phyloP scores from a whole-genome alignment of 371 early-diverging fungal species.

The Circinella umbellata region DNA sequence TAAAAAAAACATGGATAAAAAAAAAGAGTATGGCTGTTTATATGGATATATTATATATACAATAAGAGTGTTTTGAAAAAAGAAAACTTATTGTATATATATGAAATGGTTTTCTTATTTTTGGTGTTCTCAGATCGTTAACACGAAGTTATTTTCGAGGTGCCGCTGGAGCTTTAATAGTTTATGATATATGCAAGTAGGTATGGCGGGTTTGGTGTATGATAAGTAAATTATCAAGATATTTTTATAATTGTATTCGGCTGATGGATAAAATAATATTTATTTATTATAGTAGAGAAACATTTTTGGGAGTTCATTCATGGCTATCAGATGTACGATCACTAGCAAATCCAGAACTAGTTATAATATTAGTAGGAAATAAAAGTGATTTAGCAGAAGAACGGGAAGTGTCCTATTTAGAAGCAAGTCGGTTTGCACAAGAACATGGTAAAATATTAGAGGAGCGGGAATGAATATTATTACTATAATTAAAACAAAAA shows the following conservation, averaged over 20 bases:
- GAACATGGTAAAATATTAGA: conserved; percentile 52
- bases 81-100: too few species aligned
- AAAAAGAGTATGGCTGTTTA: too few species aligned
- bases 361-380: conserved; percentile 75
- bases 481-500: background rate
- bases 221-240: background rate
- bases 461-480: background rate
- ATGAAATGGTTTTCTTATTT: too few species aligned
- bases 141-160: conserved; percentile 78
- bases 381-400: conserved; percentile 67
- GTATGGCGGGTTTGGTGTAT: conserved; percentile 12
- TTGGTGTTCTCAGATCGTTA: conserved; percentile 54
- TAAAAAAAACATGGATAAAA: too few species aligned
- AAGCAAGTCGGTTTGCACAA: conserved; percentile 74
- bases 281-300: conserved; percentile 49
- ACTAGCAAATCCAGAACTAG: conserved; percentile 68
- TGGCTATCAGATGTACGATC: conserved; percentile 72
- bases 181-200: conserved; percentile 73
- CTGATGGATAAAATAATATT: background rate
- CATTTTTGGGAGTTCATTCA: conserved; percentile 59
- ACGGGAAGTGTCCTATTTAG: conserved; percentile 66
- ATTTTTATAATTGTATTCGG: background rate
- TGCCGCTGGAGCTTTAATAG: conserved; percentile 71
- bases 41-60: too few species aligned
- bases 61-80: too few species aligned